Evolutionary conservation across 345 rosid species (phyloP).

Genomic region (Syzygium jambos): DNA sequence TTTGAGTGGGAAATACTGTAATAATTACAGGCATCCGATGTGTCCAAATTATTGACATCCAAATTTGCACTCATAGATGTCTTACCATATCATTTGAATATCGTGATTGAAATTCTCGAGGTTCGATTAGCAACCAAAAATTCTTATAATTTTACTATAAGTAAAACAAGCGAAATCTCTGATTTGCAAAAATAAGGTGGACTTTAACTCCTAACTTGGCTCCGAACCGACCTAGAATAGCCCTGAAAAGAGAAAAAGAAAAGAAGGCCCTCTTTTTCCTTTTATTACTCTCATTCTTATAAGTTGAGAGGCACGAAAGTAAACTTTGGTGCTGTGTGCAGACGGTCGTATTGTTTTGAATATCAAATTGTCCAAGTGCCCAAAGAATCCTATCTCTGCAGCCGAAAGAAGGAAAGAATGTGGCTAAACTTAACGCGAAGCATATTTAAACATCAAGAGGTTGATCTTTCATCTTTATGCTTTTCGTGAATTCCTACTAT

Average conservation of each 20-base stretch:
- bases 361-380: not conserved
- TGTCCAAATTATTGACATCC: not conserved
- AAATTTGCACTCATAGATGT: not conserved
- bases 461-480: not conserved
- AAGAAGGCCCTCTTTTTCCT: not conserved
- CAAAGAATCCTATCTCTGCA: not conserved
- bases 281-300: not conserved
- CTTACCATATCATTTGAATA: not conserved
- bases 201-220: not conserved
- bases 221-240: rapidly evolving
- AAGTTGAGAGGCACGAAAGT: not conserved
- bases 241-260: not conserved
- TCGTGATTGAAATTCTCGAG: not conserved
- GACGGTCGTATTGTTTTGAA: not conserved
- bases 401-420: not conserved
- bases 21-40: not conserved
- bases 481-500: not conserved
- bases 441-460: not conserved
- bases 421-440: not conserved
- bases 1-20: not conserved
- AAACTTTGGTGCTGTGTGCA: not conserved
- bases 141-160: not conserved
- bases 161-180: not conserved
- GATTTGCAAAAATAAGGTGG: not conserved
- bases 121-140: not conserved